Conservation (phyloP, 768 basidiomycete species). For the Tylopilus subfusipes region DNA sequence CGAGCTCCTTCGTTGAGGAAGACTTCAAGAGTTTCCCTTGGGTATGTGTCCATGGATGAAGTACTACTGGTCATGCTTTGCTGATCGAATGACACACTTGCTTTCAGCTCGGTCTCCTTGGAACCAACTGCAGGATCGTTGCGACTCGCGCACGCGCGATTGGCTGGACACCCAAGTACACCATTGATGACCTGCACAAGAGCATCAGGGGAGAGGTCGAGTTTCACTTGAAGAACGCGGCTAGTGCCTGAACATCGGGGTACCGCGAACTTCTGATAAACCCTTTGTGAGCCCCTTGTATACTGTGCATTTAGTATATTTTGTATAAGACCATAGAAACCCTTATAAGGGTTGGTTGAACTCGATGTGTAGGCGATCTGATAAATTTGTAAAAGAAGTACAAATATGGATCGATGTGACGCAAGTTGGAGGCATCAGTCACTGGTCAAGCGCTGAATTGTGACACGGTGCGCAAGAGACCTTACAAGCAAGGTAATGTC, state of each 20-base stretch:
- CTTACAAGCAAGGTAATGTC: too few species aligned
- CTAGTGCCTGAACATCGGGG: not conserved
- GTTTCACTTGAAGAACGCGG: slow-evolving; percentile 10
- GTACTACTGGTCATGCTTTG: not conserved
- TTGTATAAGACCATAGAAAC: too few species aligned
- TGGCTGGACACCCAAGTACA: slow-evolving; percentile 34
- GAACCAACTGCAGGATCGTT: slow-evolving; percentile 20
- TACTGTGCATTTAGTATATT: too few species aligned
- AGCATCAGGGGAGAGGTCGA: slow-evolving; percentile 22
- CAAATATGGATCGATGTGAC: too few species aligned
- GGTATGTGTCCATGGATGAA: slow-evolving; percentile 2
- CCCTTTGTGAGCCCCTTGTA: too few species aligned
- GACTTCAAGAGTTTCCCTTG: slow-evolving; percentile 8
- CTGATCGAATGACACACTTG: not conserved
- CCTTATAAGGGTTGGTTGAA: too few species aligned
- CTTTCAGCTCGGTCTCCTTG: slow-evolving; percentile 15
- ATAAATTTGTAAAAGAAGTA: too few species aligned
- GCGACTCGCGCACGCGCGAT: slow-evolving; percentile 21
- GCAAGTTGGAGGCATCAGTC: too few species aligned
- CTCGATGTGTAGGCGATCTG: too few species aligned
- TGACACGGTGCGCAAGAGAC: too few species aligned
- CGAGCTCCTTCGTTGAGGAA: slow-evolving; percentile 40
- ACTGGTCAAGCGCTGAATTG: too few species aligned
- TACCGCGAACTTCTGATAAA: too few species aligned
- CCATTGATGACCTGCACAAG: slow-evolving; percentile 22